Percentiles rank a stretch among this genome's conserved stretches.
These are phyloP conservation scores for Pouteria campechiana DNA, from an alignment of 179 eudicot genomes.

Conservation along the genomic window DNA sequence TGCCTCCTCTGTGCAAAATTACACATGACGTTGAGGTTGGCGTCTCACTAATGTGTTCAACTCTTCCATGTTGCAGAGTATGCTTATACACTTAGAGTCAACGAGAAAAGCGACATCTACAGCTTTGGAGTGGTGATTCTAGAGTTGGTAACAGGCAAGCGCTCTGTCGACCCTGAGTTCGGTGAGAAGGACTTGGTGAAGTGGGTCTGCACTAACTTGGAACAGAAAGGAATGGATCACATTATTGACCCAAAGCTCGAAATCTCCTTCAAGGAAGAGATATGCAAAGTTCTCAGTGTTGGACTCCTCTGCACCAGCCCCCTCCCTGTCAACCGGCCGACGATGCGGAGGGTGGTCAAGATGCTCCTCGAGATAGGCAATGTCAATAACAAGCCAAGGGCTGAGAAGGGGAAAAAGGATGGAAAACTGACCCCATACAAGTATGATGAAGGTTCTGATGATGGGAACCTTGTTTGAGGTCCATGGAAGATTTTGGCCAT, in stretches of 20 bases:
- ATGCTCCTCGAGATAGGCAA: conserved; percentile 23
- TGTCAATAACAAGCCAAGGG: not conserved
- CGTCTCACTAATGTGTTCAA: no score
- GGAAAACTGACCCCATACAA: conserved; percentile 9
- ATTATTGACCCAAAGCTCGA: conserved; percentile 19
- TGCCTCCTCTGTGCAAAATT: no score
- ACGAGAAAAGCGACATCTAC: conserved; percentile 38
- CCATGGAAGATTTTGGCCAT: no score
- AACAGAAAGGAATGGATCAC: conserved; percentile 14
- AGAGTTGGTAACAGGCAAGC: conserved; percentile 30
- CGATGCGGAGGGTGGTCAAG: conserved; percentile 31
- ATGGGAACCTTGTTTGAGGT: conserved; percentile 4
- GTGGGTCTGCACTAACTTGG: conserved; percentile 20
- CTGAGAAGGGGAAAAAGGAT: not conserved
- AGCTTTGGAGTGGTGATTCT: conserved; percentile 37
- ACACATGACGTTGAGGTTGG: no score
- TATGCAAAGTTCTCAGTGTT: conserved; percentile 15
- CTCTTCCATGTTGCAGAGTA: conserved; percentile 33
- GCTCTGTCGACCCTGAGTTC: conserved; percentile 17
- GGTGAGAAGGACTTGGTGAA: conserved; percentile 25
- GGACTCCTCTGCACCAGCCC: conserved; percentile 21
- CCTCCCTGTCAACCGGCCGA: conserved; percentile 29
- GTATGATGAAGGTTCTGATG: conserved; percentile 5
- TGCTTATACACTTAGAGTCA: conserved; percentile 35
- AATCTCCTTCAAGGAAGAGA: conserved; percentile 13